phyloP scores from a whole-genome alignment of 768 basidiomycete species.

The Antrodiella citrinella region DNA sequence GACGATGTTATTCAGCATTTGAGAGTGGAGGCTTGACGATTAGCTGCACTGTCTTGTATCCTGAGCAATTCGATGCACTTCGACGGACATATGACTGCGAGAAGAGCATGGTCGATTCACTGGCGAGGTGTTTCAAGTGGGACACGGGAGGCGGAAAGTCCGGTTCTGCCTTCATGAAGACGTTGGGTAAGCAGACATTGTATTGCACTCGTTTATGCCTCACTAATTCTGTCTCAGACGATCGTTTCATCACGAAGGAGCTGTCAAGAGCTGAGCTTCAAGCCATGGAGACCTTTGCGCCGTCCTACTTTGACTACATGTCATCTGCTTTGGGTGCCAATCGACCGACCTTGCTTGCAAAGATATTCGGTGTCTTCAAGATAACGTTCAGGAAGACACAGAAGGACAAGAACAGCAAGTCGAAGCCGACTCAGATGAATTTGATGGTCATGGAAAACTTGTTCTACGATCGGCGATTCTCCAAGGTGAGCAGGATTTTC shows the following conservation, averaged over 20 bases:
- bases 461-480: constrained; percentile 88
- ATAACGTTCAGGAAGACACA: constrained; percentile 80
- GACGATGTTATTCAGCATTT: constrained; percentile 48
- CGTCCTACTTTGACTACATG: constrained; percentile 97
- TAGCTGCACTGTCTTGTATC: constrained; percentile 90
- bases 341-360: constrained; percentile 89
- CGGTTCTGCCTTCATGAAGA: constrained; percentile 94
- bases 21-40: constrained; percentile 87
- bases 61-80: constrained; percentile 93
- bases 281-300: constrained; percentile 94
- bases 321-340: constrained; percentile 83
- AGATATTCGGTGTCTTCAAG: constrained; percentile 96
- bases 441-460: constrained; percentile 97
- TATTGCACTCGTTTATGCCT: constrained; percentile 5
- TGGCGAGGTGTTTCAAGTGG: constrained; percentile 94
- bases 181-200: constrained; percentile 51
- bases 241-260: constrained; percentile 98
- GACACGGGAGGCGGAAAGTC: constrained; percentile 94
- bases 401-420: constrained; percentile 59
- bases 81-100: constrained; percentile 91
- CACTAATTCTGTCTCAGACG: constrained; percentile 44
- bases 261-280: constrained; percentile 86
- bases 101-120: constrained; percentile 86
- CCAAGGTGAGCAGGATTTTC: constrained; percentile 63
- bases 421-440: constrained; percentile 87